Percentiles rank a stretch among this genome's conserved stretches.
phyloP scores from a whole-genome alignment of 2,329 filamentous ascomycete genomes.

The Stemphylium vesicarium region DNA sequence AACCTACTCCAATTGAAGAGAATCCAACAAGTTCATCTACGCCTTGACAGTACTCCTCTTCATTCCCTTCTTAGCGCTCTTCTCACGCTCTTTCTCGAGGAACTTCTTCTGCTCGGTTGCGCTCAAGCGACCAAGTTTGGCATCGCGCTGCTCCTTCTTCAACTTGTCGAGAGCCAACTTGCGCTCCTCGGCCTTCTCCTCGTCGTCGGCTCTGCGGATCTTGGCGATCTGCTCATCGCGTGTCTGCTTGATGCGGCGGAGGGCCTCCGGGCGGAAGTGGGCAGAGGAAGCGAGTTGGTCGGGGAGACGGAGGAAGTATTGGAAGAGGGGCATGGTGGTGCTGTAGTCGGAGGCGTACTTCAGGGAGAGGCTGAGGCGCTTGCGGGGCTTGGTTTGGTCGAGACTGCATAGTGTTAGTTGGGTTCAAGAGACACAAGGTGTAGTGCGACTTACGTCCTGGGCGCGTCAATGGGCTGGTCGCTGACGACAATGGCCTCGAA shows the following conservation, averaged over 20 bases:
- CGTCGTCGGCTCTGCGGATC: constrained; percentile 80
- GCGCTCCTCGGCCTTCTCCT: constrained; percentile 68
- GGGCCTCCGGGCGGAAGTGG: constrained; percentile 87
- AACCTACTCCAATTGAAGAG: background rate
- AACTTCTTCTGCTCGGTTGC: constrained; percentile 61
- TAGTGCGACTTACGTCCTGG: constrained; percentile 70
- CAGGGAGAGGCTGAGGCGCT: constrained; percentile 80
- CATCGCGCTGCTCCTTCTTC: constrained; percentile 77
- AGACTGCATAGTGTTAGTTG: constrained; percentile 60
- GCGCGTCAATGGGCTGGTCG: constrained; percentile 88
- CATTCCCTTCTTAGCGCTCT: constrained; percentile 72
- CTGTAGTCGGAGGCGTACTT: constrained; percentile 66
- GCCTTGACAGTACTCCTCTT: constrained; percentile 67
- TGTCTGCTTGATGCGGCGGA: constrained; percentile 79
- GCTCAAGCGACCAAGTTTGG: constrained; percentile 75
- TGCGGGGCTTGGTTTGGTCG: constrained; percentile 82
- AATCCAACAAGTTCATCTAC: constrained; percentile 10
- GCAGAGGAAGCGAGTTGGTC: constrained; percentile 77
- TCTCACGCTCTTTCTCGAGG: constrained; percentile 85
- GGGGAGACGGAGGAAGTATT: constrained; percentile 81
- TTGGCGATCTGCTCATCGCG: constrained; percentile 82
- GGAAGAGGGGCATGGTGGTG: constrained; percentile 77
- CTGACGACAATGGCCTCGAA: constrained; percentile 84
- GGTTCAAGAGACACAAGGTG: background rate
- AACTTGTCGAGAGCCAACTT: constrained; percentile 64